Conservation (phyloP, 805 yeast species). For the Debaryomyces prosopidis region DNA sequence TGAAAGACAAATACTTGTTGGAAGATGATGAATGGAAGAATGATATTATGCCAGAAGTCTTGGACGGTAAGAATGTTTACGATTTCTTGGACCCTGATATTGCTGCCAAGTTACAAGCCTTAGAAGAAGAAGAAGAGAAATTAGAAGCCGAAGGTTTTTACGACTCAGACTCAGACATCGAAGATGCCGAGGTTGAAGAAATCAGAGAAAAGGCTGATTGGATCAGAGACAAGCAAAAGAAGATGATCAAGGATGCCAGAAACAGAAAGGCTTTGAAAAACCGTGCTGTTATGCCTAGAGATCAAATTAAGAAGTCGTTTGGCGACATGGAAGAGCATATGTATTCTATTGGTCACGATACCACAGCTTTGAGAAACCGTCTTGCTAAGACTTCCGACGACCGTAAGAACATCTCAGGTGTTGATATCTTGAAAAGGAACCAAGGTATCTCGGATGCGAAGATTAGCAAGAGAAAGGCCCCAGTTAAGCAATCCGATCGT, state of each 20-base stretch:
- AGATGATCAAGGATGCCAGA: conserved; percentile 87
- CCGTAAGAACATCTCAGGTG: conserved; percentile 58
- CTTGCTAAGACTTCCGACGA: conserved; percentile 45
- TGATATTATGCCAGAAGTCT: conserved; percentile 94
- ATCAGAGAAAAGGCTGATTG: conserved; percentile 86
- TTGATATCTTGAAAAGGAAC: conserved; percentile 72
- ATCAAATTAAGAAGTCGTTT: conserved; percentile 74
- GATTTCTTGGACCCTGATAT: conserved; percentile 97
- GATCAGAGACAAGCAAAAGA: conserved; percentile 95
- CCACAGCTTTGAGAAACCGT: conserved; percentile 50
- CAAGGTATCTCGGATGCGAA: conserved; percentile 40
- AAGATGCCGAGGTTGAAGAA: conserved; percentile 65
- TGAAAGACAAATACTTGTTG: conserved; percentile 86
- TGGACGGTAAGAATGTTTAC: conserved; percentile 95
- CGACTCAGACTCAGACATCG: conserved; percentile 65
- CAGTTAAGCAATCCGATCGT: conserved; percentile 69
- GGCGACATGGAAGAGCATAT: conserved; percentile 85
- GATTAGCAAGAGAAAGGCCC: conserved; percentile 48
- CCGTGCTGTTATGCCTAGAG: conserved; percentile 87
- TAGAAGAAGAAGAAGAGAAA: conserved; percentile 96
- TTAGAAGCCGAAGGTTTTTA: conserved; percentile 94
- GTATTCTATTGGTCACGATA: conserved; percentile 88
- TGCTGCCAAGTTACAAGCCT: conserved; percentile 86
- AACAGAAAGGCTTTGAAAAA: conserved; percentile 84
- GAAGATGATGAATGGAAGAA: conserved; percentile 98